Conservation (phyloP, 371 early-diverging fungal species). For the Mortierella sp. region DNA sequence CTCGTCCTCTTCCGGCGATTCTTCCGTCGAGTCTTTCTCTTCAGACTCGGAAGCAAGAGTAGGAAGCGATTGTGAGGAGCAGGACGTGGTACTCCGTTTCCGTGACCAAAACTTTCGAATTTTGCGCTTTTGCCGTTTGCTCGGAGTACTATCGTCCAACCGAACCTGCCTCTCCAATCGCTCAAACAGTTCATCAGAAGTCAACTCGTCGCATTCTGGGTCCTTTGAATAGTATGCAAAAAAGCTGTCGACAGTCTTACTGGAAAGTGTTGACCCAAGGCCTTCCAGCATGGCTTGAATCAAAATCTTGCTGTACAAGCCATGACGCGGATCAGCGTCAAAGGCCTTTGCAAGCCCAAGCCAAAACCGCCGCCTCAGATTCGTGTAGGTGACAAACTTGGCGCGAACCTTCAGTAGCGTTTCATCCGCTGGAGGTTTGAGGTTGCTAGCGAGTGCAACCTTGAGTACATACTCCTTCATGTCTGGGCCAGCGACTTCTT, state of each 20-base stretch:
- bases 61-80: too few relatives aligned
- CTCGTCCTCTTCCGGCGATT: conserved; percentile 32
- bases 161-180: conserved; percentile 67
- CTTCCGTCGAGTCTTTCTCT: conserved; percentile 41
- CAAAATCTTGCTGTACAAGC: conserved; percentile 64
- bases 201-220: conserved; percentile 67
- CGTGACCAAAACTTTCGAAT: conserved; percentile 41
- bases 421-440: conserved; percentile 37
- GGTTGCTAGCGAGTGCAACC: conserved; percentile 29
- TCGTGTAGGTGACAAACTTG: conserved; percentile 71
- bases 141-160: conserved; percentile 35
- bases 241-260: conserved; percentile 71
- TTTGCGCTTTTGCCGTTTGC: conserved; percentile 33
- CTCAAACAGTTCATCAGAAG: conserved; percentile 72
- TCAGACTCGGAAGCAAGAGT: conserved; percentile 3
- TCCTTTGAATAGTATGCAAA: conserved; percentile 69
- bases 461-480: conserved; percentile 47
- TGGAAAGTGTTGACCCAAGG: conserved; percentile 77
- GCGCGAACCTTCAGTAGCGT: conserved; percentile 63
- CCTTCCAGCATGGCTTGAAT: conserved; percentile 81
- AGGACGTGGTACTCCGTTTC: conserved; percentile 13
- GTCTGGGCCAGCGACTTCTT: conserved; percentile 54
- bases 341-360: conserved; percentile 72
- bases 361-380: conserved; percentile 81
- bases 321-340: conserved; percentile 57